Percentiles rank a stretch among this genome's conserved stretches.
phyloP scores from a whole-genome alignment of 1,284 basidiomycete genomes.

The Caloboletus inedulis region DNA sequence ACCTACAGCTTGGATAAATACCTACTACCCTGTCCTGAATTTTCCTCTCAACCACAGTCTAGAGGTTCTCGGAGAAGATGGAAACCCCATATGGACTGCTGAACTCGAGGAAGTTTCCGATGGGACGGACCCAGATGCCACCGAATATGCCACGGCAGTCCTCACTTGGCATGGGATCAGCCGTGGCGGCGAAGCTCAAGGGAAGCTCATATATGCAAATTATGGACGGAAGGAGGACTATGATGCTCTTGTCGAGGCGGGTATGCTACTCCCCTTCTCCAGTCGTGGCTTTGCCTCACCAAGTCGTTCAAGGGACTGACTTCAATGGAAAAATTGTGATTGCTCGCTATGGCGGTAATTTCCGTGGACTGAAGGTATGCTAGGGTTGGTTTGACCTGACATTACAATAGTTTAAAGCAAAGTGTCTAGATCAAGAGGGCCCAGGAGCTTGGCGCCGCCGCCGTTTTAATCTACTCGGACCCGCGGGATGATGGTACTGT shows the following conservation, averaged over 20 bases:
- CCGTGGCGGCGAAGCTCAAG: slow-evolving; percentile 48
- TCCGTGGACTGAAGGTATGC: slow-evolving; percentile 66
- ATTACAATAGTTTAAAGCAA: slow-evolving; percentile 1
- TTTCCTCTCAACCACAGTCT: slow-evolving; percentile 50
- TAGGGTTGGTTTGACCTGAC: not conserved
- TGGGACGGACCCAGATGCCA: slow-evolving; percentile 46
- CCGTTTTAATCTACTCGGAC: slow-evolving; percentile 68
- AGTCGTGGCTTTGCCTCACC: not conserved
- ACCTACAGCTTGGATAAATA: slow-evolving; percentile 55
- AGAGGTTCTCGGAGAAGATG: slow-evolving; percentile 46
- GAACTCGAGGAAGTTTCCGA: slow-evolving; percentile 50
- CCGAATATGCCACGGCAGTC: slow-evolving; percentile 41
- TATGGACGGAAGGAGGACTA: slow-evolving; percentile 57
- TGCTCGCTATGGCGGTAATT: slow-evolving; percentile 63
- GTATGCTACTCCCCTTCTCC: slow-evolving; percentile 11
- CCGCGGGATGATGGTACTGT: slow-evolving; percentile 72
- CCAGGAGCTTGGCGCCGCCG: slow-evolving; percentile 65
- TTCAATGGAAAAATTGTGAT: slow-evolving; percentile 67
- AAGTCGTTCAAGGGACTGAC: slow-evolving; percentile 46
- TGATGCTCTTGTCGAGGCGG: slow-evolving; percentile 31
- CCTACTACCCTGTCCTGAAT: slow-evolving; percentile 69
- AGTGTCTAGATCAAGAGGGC: slow-evolving; percentile 55
- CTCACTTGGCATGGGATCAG: slow-evolving; percentile 54
- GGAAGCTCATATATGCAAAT: slow-evolving; percentile 63
- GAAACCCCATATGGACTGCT: slow-evolving; percentile 49